Conservation (phyloP, 164 flowering plant species). For the Chimonanthus salicifolius region DNA sequence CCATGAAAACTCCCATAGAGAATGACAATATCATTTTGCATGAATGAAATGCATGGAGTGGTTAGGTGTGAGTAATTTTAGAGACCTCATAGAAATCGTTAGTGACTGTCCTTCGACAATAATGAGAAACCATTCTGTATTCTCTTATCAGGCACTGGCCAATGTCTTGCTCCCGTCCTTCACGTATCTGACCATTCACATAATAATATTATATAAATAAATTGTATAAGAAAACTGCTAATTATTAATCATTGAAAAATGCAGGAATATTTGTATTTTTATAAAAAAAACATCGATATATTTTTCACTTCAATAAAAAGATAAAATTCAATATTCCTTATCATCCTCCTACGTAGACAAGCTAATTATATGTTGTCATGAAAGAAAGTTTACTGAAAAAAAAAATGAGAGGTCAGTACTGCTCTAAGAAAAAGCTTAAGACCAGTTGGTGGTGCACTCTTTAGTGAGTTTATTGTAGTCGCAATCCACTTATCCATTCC, state of each 20-base stretch:
- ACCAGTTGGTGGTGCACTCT: slow-evolving; percentile 74
- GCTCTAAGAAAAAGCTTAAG: slow-evolving; percentile 68
- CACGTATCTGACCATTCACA: slow-evolving; percentile 53
- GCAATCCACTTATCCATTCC: slow-evolving; percentile 45
- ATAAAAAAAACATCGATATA: background rate
- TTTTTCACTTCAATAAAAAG: background rate
- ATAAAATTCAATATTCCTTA: background rate
- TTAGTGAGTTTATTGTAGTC: slow-evolving; percentile 39
- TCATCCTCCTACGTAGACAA: background rate
- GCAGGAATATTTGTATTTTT: background rate
- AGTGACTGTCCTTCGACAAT: slow-evolving; percentile 60
- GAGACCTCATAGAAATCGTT: slow-evolving; percentile 26
- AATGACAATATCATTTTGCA: no score
- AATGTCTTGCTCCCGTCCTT: slow-evolving; percentile 74
- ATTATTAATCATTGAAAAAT: background rate
- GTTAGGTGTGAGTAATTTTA: background rate
- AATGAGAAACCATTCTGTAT: slow-evolving; percentile 70
- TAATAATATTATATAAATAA: background rate
- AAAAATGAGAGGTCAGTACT: slow-evolving; percentile 24
- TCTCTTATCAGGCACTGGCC: slow-evolving; percentile 79
- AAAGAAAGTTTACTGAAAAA: background rate
- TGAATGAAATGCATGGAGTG: background rate
- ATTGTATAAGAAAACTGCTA: no score
- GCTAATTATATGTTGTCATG: no score
- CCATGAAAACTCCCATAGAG: no score